Evolutionary conservation across 2,329 filamentous ascomycete species (phyloP).

Genomic region (Elsinoe fawcettii): DNA sequence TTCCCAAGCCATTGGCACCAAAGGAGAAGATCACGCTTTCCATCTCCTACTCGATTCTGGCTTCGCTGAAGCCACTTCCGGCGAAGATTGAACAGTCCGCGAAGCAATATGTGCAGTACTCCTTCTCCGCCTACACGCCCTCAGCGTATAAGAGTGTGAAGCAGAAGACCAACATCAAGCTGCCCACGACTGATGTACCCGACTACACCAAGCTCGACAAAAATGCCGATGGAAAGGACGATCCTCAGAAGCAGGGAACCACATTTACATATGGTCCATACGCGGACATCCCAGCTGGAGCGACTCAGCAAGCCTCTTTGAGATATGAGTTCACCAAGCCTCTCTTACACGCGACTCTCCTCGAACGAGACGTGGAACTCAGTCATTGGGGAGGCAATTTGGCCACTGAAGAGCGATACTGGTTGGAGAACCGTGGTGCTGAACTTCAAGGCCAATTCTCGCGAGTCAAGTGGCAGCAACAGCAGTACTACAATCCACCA

Average conservation of each 20-base stretch:
- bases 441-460: slow-evolving; percentile 50
- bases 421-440: slow-evolving; percentile 77
- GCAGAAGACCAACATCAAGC: slow-evolving; percentile 96
- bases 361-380: slow-evolving; percentile 89
- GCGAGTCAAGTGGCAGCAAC: slow-evolving; percentile 42
- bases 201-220: slow-evolving; percentile 64
- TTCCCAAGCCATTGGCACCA: slow-evolving; percentile 67
- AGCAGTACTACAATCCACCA: slow-evolving; percentile 62
- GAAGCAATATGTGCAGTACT: slow-evolving; percentile 77
- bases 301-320: slow-evolving; percentile 62
- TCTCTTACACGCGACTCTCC: slow-evolving; percentile 64
- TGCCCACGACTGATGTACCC: slow-evolving; percentile 66
- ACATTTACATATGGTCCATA: slow-evolving; percentile 90
- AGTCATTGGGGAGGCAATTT: slow-evolving; percentile 98
- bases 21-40: slow-evolving; percentile 75
- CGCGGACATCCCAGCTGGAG: slow-evolving; percentile 70
- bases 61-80: slow-evolving; percentile 72
- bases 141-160: slow-evolving; percentile 80
- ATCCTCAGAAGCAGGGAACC: slow-evolving; percentile 74
- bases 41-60: slow-evolving; percentile 76
- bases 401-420: slow-evolving; percentile 90
- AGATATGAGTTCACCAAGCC: slow-evolving; percentile 96
- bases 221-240: slow-evolving; percentile 53
- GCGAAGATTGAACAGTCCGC: slow-evolving; percentile 75
- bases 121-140: slow-evolving; percentile 75